phyloP scores from a whole-genome alignment of 495 filamentous ascomycete genomes.

The Rhizodiscina lignyota region DNA sequence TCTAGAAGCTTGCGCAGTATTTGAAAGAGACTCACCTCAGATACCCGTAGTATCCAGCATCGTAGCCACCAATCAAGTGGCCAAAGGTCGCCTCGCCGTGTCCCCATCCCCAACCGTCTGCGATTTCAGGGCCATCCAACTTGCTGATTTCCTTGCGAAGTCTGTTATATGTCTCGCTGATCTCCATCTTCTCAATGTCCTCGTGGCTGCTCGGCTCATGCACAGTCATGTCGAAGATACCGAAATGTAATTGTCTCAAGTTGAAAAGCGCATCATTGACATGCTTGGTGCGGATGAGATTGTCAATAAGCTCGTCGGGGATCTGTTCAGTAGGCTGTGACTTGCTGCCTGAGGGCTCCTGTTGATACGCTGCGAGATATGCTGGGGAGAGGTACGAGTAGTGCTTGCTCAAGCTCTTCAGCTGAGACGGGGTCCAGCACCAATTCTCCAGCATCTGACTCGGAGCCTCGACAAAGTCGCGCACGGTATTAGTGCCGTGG shows the following conservation, averaged over 20 bases:
- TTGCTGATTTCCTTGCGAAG: slow-evolving; percentile 37
- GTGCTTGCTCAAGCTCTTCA: slow-evolving; percentile 47
- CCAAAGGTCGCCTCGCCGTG: slow-evolving; percentile 43
- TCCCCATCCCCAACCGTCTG: slow-evolving; percentile 29
- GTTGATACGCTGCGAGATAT: slow-evolving; percentile 36
- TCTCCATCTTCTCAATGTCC: slow-evolving; percentile 17
- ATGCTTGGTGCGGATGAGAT: slow-evolving; percentile 48
- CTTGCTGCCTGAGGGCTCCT: slow-evolving; percentile 25
- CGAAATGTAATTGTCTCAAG: slow-evolving; percentile 50
- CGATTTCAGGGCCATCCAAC: slow-evolving; percentile 46
- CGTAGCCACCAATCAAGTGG: slow-evolving; percentile 56
- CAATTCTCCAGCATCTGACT: slow-evolving; percentile 65
- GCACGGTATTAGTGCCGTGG: slow-evolving; percentile 54
- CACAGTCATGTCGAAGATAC: slow-evolving; percentile 43
- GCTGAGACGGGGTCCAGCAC: slow-evolving; percentile 56
- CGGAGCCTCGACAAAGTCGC: slow-evolving; percentile 59
- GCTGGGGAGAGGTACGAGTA: slow-evolving; percentile 46
- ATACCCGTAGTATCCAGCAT: slow-evolving; percentile 63
- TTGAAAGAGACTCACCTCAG: slow-evolving; percentile 29
- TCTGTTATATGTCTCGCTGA: slow-evolving; percentile 22
- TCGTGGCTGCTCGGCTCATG: slow-evolving; percentile 22
- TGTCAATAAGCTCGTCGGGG: slow-evolving; percentile 43
- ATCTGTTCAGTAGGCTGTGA: slow-evolving; percentile 31
- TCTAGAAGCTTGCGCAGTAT: neutral
- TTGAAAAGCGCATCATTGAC: slow-evolving; percentile 56